Conservation (phyloP, 2,329 filamentous ascomycete species). For the Thielaviopsis euricoi region DNA sequence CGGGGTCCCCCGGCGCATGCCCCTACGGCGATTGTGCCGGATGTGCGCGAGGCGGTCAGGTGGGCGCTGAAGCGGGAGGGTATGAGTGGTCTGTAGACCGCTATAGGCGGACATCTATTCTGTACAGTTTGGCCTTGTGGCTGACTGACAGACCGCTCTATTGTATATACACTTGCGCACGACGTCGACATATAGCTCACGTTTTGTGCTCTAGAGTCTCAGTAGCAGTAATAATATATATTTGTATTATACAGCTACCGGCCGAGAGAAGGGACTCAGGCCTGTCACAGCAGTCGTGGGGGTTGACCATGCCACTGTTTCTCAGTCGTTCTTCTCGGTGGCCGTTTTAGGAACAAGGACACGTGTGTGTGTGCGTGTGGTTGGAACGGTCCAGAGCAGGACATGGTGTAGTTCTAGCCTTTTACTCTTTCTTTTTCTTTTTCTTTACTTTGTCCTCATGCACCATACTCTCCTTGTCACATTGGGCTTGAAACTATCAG, state of each 20-base stretch:
- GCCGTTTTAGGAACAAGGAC: slow-evolving; percentile 2
- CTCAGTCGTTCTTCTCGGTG: neutral
- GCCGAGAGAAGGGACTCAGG: neutral
- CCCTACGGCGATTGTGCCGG: slow-evolving; percentile 51
- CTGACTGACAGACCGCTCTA: neutral
- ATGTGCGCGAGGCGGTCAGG: slow-evolving; percentile 60
- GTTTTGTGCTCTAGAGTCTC: too few species aligned
- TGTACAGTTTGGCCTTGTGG: too few species aligned
- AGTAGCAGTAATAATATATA: neutral
- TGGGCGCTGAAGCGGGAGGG: slow-evolving; percentile 53
- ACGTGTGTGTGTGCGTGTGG: neutral
- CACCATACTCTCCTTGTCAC: neutral
- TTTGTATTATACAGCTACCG: neutral
- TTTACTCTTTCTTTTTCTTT: neutral
- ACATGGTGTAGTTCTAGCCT: too few species aligned
- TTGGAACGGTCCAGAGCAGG: neutral
- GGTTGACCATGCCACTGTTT: neutral
- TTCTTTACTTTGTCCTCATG: neutral
- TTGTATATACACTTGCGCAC: neutral
- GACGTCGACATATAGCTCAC: neutral
- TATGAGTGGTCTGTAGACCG: slow-evolving; percentile 20
- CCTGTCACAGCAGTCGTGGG: neutral
- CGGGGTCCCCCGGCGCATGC: slow-evolving; percentile 36
- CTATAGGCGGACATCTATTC: neutral
- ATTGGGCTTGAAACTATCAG: neutral